These are phyloP conservation scores for Fremontodendron californicum DNA, from an alignment of 345 rosid species.

Conservation along the genomic window DNA sequence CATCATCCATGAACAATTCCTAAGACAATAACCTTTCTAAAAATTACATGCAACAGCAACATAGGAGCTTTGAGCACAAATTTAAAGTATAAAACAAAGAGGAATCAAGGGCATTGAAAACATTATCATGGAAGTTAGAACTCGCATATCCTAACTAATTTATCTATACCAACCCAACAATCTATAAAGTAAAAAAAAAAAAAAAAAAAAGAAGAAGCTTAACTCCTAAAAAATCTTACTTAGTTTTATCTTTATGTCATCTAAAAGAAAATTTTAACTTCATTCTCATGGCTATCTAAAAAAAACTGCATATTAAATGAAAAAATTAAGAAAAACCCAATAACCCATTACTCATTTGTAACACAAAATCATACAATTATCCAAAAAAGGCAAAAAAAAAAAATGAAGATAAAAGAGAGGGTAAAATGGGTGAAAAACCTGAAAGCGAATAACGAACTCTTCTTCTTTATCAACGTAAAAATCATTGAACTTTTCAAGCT, in stretches of 20 bases:
- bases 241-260: neutral
- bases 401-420: neutral
- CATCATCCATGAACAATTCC: neutral
- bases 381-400: neutral
- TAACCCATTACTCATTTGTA: neutral
- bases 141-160: neutral
- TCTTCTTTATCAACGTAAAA: conserved; percentile 89
- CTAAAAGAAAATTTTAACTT: neutral
- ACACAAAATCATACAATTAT: neutral
- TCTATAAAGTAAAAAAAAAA: neutral
- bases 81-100: neutral
- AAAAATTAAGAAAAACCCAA: neutral
- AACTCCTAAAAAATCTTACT: neutral
- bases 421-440: conserved; percentile 32
- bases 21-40: neutral
- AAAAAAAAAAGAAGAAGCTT: no score
- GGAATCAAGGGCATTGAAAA: neutral
- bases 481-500: conserved; percentile 89
- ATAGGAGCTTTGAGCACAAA: neutral
- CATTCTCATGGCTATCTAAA: neutral
- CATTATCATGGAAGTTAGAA: neutral
- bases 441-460: conserved; percentile 80
- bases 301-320: neutral
- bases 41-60: neutral
- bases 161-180: neutral